Percentiles rank a stretch among this genome's conserved stretches.
These are phyloP conservation scores for Rhododendron kiyosumense DNA, from an alignment of 148 eudicot species.

Conservation along the genomic window DNA sequence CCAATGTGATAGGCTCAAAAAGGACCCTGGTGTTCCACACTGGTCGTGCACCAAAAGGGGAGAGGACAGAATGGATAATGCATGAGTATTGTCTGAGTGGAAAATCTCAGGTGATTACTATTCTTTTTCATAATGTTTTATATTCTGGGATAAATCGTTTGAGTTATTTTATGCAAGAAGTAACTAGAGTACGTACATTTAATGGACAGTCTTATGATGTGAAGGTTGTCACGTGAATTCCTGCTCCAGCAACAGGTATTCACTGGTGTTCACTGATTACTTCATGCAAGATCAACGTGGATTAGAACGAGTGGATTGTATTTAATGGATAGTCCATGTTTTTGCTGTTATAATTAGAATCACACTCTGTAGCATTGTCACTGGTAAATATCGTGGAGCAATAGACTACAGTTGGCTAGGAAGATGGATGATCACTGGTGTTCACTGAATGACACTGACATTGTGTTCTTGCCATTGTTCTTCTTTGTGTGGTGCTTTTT, in stretches of 20 bases:
- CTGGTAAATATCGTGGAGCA: not conserved
- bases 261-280: not conserved
- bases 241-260: not conserved
- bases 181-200: not conserved
- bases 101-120: slow-evolving; percentile 47
- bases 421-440: not conserved
- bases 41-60: slow-evolving; percentile 87
- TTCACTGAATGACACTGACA: not conserved
- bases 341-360: not conserved
- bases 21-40: slow-evolving; percentile 84
- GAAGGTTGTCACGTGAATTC: not conserved
- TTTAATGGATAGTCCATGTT: not conserved
- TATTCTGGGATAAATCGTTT: not conserved
- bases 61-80: slow-evolving; percentile 95
- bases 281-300: not conserved
- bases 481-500: not conserved
- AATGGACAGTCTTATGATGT: not conserved
- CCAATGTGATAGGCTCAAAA: slow-evolving; percentile 60
- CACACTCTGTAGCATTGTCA: not conserved
- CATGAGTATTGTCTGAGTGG: slow-evolving; percentile 66
- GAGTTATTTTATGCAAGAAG: not conserved
- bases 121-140: not conserved
- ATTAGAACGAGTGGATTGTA: not conserved
- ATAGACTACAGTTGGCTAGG: not conserved
- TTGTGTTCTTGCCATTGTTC: not conserved